These are phyloP conservation scores for Cladosporium sp. DNA, from an alignment of 2,329 filamentous ascomycete genomes.

Conservation along the genomic window DNA sequence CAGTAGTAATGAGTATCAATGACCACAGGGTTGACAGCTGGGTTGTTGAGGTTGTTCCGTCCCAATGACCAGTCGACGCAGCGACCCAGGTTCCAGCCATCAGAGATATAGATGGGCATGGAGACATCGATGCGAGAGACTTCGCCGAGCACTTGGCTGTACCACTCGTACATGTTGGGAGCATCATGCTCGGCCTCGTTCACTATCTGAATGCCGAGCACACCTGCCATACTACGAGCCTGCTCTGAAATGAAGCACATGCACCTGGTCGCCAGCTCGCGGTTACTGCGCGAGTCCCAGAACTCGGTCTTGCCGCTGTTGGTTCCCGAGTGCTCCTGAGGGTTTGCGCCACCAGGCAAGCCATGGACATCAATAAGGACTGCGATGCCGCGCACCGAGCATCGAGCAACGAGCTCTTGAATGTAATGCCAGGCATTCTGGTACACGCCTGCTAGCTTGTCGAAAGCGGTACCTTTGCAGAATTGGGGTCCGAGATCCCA, in stretches of 20 bases:
- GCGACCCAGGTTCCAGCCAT: slow-evolving; percentile 55
- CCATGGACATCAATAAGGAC: slow-evolving; percentile 61
- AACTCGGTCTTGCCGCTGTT: slow-evolving; percentile 53
- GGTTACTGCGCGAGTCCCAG: slow-evolving; percentile 49
- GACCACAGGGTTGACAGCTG: slow-evolving; percentile 47
- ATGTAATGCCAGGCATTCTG: slow-evolving; percentile 55
- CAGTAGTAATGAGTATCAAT: slow-evolving; percentile 63
- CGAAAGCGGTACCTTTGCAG: slow-evolving; percentile 54
- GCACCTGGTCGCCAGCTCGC: slow-evolving; percentile 49
- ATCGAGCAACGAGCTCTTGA: slow-evolving; percentile 48
- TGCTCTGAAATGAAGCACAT: slow-evolving; percentile 54
- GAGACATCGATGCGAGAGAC: slow-evolving; percentile 50
- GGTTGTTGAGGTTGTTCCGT: slow-evolving; percentile 38
- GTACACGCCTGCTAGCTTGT: slow-evolving; percentile 51
- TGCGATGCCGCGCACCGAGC: slow-evolving; percentile 52
- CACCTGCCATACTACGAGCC: slow-evolving; percentile 44
- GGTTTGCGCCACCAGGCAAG: slow-evolving; percentile 59
- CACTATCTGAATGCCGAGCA: slow-evolving; percentile 58
- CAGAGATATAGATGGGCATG: slow-evolving; percentile 59
- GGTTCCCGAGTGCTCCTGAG: slow-evolving; percentile 57
- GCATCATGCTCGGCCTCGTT: slow-evolving; percentile 57
- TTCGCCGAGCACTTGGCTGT: slow-evolving; percentile 51
- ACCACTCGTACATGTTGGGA: slow-evolving; percentile 57
- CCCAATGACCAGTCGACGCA: slow-evolving; percentile 48
- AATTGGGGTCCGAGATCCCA: slow-evolving; percentile 56